phyloP scores from a whole-genome alignment of 2,329 filamentous ascomycete genomes.

The Diaporthe capsici region DNA sequence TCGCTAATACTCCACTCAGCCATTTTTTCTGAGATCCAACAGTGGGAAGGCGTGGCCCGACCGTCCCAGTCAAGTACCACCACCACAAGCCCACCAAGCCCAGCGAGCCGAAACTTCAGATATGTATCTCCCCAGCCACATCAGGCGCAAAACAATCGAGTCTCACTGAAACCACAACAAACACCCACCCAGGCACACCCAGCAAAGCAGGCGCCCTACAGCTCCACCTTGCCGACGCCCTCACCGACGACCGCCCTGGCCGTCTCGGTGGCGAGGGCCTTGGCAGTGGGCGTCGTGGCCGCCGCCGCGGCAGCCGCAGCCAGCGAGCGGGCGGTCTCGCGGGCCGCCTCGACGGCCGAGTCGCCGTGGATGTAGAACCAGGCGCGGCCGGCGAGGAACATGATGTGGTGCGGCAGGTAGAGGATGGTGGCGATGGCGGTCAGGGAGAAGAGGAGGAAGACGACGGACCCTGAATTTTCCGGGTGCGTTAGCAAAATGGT shows the following conservation, averaged over 20 bases:
- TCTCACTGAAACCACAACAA: background rate
- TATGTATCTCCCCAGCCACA: background rate
- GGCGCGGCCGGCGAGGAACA: constrained; percentile 84
- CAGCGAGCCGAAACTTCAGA: background rate
- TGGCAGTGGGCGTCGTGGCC: constrained; percentile 7
- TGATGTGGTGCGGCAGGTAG: constrained; percentile 93
- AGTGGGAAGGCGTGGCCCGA: too few relatives aligned
- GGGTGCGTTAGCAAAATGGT: background rate
- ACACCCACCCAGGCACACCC: background rate
- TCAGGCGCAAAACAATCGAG: background rate
- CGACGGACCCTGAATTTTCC: constrained; percentile 78
- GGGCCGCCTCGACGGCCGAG: constrained; percentile 65
- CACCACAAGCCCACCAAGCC: background rate
- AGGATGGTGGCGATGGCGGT: constrained; percentile 88
- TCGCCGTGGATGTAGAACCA: constrained; percentile 98
- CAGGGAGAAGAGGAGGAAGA: constrained; percentile 91
- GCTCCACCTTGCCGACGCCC: constrained; percentile 52
- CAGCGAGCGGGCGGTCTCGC: constrained; percentile 57
- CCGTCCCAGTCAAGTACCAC: background rate
- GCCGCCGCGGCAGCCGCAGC: constrained; percentile 40
- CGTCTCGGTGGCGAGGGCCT: constrained; percentile 49
- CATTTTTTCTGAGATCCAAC: background rate
- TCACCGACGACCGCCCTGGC: constrained; percentile 49
- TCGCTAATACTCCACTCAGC: background rate
- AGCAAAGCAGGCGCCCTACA: constrained; percentile 48